Evolutionary conservation across 2,329 filamentous ascomycete species (phyloP), one percentile per base, ranked within the genome.

Genomic region (Cadophora sp.): DNA sequence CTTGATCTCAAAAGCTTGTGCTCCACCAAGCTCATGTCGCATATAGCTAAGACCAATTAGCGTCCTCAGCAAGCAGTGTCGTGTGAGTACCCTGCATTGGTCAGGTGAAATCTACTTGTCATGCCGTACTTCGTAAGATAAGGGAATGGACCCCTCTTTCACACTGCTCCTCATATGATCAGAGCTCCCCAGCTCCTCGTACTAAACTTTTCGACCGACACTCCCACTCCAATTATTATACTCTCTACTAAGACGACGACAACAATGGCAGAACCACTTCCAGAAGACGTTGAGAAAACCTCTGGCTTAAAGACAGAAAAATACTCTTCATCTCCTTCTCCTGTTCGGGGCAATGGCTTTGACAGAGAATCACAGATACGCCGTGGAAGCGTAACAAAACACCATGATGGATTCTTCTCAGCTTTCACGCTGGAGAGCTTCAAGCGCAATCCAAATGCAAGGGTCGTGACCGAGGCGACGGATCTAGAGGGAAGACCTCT

Each of bases 371-470:
- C 40, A 6, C 64, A 66, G 8, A 51, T 61, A 4, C 64, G 64
- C 7, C 55, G 58, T 14, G 65, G 65, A n/a, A 64, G 60, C 40
- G 40, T 67, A 22, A 51, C 65, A 8, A 27, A 51, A 27, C 65
- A 67, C 34, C 60, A 67, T 29, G 65, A 67, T 11, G 53, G 65
- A 27, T 67, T 67, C 60, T 60, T 64, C n/a, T 59, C 65, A 1
- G 64, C 64, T 4, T 66, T 66, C 43, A 66, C 31, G n/a, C 48
- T 56, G 12, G 27, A 62, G 8, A 67, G 59, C 53, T 59, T 67
- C 65, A 67, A 67, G 29, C 65, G 65, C 3, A 67, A 67, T 43
- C 65, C 60, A n/a, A 67, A 67, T 53, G 65, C 65, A 1, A 51
- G 65, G 19, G 53, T 67, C 16, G 65, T 67, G 22, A 67, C 59